Evolutionary conservation across 2,329 filamentous ascomycete genomes (phyloP).

Genomic region (Colletotrichum orbiculare): DNA sequence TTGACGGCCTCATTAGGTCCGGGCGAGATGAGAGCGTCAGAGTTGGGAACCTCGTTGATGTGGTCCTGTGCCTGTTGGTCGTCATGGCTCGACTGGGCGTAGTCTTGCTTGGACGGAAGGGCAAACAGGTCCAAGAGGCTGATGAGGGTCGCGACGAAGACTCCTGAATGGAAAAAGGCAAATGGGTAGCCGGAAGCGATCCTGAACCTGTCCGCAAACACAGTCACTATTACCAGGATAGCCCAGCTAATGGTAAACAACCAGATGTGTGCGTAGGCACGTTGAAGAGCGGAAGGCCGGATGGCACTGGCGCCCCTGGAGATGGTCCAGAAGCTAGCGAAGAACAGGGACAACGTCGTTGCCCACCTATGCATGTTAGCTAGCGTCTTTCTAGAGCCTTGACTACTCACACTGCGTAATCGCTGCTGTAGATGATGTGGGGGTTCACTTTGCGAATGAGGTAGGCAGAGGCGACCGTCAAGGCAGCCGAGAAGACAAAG

Average conservation of each 20-base stretch:
- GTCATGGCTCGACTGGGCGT: constrained; percentile 68
- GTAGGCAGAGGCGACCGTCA: constrained; percentile 79
- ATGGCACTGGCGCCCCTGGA: constrained; percentile 81
- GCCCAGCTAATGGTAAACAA: constrained; percentile 81
- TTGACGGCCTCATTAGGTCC: constrained; percentile 49
- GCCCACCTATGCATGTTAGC: constrained; percentile 66
- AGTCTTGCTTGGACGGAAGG: constrained; percentile 77
- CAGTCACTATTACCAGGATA: constrained; percentile 76
- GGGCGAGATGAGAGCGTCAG: constrained; percentile 52
- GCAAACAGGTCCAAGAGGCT: constrained; percentile 84
- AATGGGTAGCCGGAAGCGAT: constrained; percentile 83
- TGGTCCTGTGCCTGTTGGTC: constrained; percentile 57
- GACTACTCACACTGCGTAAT: constrained; percentile 75
- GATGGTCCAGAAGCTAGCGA: constrained; percentile 85
- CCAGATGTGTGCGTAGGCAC: constrained; percentile 86
- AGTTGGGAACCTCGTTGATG: constrained; percentile 43
- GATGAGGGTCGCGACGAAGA: constrained; percentile 80
- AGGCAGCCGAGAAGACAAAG: constrained; percentile 72
- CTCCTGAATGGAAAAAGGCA: constrained; percentile 80
- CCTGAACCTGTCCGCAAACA: constrained; percentile 79
- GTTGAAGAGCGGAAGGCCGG: constrained; percentile 86
- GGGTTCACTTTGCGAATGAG: constrained; percentile 87
- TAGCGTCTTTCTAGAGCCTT: not conserved
- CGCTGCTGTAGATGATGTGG: constrained; percentile 88
- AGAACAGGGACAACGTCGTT: constrained; percentile 86